Evolutionary conservation across 352 stramenopile genomes (phyloP), one percentile per base, ranked within the genome.

Genomic region (Phytophthora capsici): DNA sequence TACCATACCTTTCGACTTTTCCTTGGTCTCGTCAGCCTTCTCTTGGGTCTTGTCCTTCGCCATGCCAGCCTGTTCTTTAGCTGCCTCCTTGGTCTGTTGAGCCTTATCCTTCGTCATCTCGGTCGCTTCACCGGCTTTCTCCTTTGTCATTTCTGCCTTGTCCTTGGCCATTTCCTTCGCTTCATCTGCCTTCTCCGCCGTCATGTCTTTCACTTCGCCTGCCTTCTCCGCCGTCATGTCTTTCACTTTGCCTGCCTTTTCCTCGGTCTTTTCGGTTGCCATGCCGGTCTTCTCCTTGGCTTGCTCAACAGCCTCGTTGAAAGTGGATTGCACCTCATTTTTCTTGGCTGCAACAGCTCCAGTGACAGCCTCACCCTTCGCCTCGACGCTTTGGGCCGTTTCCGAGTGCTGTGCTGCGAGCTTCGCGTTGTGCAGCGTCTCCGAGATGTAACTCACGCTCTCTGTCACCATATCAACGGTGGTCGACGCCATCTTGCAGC

Each of bases 391-490:
- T 46, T 82, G 72, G 6, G 75, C 77, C 9, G 73, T 72, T 1
- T 70, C 51, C 19, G 80, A 88, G 30, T 85, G 70, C 57, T 70
- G 77, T 3, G 83, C 80, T 3, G 71, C 68, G 6, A 84, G 26
- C 55, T 89, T 90, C 4, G 80, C 78, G 9, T 90, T 83, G 7
- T 85, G 59, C 32, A 91, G 63, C 38, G 77, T 85, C 50, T 90
- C 77, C 19, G 77, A 81, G 19, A 90, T 74, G 62, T 93, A 93
- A 28, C 75, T 86, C 19, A 91, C 71, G 25, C 76, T 84, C 51
- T 90, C 80, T 7, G 73, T 67, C 14, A 88, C 77, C 36, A 90
- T 88, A 17, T 83, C 80, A n/a, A 82, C 74, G 26, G 78, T 78
- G 17, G 79, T 87, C 37, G 74, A 50, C 38, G 87, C 71, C 36